These are phyloP conservation scores for Trypanosomatidae sp. DNA, from an alignment of 208 protist species.

Conservation along the genomic window DNA sequence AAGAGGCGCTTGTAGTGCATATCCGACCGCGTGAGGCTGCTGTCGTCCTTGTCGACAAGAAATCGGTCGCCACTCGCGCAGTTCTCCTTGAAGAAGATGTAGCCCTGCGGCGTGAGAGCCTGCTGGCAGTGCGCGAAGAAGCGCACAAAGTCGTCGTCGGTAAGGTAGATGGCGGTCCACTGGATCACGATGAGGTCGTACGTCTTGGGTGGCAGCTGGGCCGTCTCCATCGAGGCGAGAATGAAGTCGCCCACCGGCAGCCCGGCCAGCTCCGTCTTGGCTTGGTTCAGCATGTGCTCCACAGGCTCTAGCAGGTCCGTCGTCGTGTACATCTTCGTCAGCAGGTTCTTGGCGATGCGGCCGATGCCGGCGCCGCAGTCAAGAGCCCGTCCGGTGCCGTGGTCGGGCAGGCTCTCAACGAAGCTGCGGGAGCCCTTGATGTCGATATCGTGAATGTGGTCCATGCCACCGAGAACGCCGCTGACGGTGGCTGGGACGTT, in stretches of 20 bases:
- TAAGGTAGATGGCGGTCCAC: constrained; percentile 94
- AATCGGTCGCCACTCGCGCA: constrained; percentile 47
- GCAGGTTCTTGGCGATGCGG: constrained; percentile 78
- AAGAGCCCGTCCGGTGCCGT: constrained; percentile 63
- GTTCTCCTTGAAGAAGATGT: constrained; percentile 95
- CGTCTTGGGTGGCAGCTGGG: constrained; percentile 45
- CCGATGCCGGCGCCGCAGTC: constrained; percentile 93
- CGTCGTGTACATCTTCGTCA: constrained; percentile 59
- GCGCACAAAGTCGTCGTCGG: constrained; percentile 89
- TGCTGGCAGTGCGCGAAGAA: constrained; percentile 80
- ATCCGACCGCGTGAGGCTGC: constrained; percentile 86
- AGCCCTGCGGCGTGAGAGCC: constrained; percentile 67
- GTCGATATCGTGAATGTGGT: constrained; percentile 74
- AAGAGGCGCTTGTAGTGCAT: constrained; percentile 88
- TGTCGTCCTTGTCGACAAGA: constrained; percentile 89
- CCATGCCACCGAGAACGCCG: constrained; percentile 90
- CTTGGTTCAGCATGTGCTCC: constrained; percentile 82
- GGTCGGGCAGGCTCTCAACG: constrained; percentile 57
- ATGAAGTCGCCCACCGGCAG: constrained; percentile 76
- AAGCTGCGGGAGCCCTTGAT: constrained; percentile 64
- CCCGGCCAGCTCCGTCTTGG: constrained; percentile 77
- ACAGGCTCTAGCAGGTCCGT: constrained; percentile 90
- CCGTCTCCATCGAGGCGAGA: constrained; percentile 79
- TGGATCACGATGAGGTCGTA: constrained; percentile 94
- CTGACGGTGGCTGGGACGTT: constrained; percentile 78